These are phyloP conservation scores for Rhodosporidiobolus odoratus DNA, from an alignment of 768 basidiomycete genomes.

Conservation along the genomic window DNA sequence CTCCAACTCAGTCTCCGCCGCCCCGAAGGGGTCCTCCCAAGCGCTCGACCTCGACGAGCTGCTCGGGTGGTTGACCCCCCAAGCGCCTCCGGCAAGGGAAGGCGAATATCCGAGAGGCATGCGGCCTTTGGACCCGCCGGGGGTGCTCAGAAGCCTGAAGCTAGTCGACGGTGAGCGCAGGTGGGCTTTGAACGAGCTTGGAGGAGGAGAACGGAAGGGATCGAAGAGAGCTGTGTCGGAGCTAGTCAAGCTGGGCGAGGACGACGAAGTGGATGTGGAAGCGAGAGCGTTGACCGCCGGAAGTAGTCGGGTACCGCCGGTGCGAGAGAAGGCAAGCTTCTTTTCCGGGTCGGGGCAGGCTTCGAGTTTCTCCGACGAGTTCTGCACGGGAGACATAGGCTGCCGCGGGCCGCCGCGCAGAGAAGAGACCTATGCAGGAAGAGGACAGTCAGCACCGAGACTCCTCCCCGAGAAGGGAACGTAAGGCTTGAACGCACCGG, in stretches of 20 bases:
- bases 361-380: slow-evolving; percentile 10
- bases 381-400: slow-evolving; percentile 33
- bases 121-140: slow-evolving; percentile 11
- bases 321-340: slow-evolving; percentile 8
- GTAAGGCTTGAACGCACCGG: slow-evolving; percentile 22
- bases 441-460: rapidly evolving
- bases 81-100: slow-evolving; percentile 11
- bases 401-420: slow-evolving; percentile 31
- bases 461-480: background rate
- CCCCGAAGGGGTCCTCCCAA: slow-evolving; percentile 11
- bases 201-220: slow-evolving; percentile 33
- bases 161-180: slow-evolving; percentile 21
- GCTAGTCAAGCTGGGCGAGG: background rate
- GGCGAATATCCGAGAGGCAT: slow-evolving; percentile 27
- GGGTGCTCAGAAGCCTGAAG: slow-evolving; percentile 18
- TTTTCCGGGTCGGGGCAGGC: slow-evolving; percentile 21
- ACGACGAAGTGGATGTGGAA: background rate
- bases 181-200: background rate
- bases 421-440: slow-evolving; percentile 29
- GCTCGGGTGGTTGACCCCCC: background rate
- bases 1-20: background rate
- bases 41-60: background rate
- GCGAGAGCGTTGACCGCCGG: slow-evolving; percentile 37
- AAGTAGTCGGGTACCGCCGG: slow-evolving; percentile 12
- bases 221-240: slow-evolving; percentile 16